Evolutionary conservation across 2,329 filamentous ascomycete species (phyloP), one percentile per base, ranked within the genome.

Genomic region (Ceratocystis cacaofunesta): DNA sequence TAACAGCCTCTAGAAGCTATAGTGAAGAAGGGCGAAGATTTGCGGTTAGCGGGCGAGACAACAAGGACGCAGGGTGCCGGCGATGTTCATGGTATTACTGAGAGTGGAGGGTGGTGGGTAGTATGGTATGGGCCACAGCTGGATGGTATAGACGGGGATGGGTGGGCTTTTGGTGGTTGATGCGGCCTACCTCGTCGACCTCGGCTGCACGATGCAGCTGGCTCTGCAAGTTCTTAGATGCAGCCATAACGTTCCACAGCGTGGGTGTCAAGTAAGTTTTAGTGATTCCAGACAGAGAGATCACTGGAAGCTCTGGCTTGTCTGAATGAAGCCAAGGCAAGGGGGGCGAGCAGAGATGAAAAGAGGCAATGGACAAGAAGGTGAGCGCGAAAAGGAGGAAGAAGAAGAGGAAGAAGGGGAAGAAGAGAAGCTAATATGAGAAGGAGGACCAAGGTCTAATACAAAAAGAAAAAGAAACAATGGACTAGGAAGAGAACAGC

Each of bases 1-100:
- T 82, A 61, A 92, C 82, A 2, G 86, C 82, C 65, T 81, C 78
- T 61, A 91, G 80, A 60, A 91, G 80, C 88, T 91, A 68, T 68
- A 36, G 17, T n/a, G 10, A 41, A 67, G 69, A 41, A 48, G 28
- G 43, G 25, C 28, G 52, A 5, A 5, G 57, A 25, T 61, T 61
- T 32, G 32, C 32, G 32, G 32, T 32, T 32, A 32, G 32, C 32
- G 6, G 36, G 57, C 28, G 25, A 8, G 15, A 30, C 5, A 36
- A 7, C 19, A 5, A 22, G 12, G 28, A 25, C 28, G 32, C 8
- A 36, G 30, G 28, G 17, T 43, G 5, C 6, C 57, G 25, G 66
- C 41, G 6, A 2, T 28, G 25, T 30, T 48, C 30, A 7, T 32
- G 30, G 30, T 32, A 5, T 32, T 32, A 32, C 30, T 32, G 30